phyloP scores from a whole-genome alignment of 202 grass and related monocot genomes.

The Musa balbisiana region DNA sequence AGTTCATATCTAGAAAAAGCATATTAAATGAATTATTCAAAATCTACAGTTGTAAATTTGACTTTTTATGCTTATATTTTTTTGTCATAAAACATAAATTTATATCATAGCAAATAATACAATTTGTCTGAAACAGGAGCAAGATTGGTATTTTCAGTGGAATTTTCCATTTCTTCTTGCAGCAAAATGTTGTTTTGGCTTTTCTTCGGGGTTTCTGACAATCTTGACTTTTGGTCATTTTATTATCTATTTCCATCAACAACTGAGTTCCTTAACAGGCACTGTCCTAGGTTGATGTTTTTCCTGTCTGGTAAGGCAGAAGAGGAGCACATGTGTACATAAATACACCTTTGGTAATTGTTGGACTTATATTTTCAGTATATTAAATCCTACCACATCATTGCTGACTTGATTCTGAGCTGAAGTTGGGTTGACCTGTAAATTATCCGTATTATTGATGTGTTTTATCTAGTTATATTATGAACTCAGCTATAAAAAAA shows the following conservation, averaged over 20 bases:
- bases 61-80: not conserved
- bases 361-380: no score
- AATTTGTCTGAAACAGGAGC: not conserved
- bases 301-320: no score
- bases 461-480: not conserved
- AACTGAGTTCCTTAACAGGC: no score
- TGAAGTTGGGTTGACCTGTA: no score
- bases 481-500: not conserved
- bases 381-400: no score
- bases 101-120: not conserved
- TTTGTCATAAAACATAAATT: not conserved
- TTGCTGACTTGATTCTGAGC: no score
- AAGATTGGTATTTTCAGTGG: not conserved
- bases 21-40: not conserved
- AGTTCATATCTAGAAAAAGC: slow-evolving; percentile 1
- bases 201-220: not conserved
- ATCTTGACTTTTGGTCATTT: no score
- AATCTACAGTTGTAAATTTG: not conserved
- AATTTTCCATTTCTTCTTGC: not conserved
- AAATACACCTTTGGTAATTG: no score
- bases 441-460: not conserved
- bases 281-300: no score
- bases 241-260: no score
- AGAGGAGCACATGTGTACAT: no score
- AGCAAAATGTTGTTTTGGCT: not conserved